Conservation (phyloP, 108 stramenopile genomes). For the Discostella stelligeroides region DNA sequence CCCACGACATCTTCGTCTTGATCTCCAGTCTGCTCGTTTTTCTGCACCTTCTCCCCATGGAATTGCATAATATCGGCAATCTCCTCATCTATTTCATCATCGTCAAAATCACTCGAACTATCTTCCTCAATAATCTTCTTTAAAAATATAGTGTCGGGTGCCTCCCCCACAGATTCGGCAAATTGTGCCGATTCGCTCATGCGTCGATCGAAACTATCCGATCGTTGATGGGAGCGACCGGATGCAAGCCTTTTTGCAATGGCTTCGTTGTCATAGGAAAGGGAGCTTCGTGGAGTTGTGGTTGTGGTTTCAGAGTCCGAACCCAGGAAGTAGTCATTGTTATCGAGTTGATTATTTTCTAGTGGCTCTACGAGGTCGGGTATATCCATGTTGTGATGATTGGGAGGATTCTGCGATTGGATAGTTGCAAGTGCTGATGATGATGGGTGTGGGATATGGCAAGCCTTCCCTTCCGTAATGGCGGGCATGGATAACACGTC, state of each 20-base stretch:
- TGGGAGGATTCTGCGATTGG: no score
- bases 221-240: constrained; percentile 19
- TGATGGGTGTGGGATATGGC: constrained; percentile 11
- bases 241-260: constrained; percentile 6
- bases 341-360: not conserved
- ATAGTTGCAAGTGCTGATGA: not conserved
- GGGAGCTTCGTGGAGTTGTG: not conserved
- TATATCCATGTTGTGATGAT: no score
- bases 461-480: constrained; percentile 21
- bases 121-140: constrained; percentile 67
- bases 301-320: not conserved
- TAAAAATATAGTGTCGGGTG: constrained; percentile 38
- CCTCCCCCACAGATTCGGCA: constrained; percentile 79
- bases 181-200: constrained; percentile 73
- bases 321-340: constrained; percentile 27
- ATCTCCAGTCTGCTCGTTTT: no score
- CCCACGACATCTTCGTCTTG: constrained; percentile 17
- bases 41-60: constrained; percentile 41
- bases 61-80: constrained; percentile 6
- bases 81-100: constrained; percentile 55
- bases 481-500: constrained; percentile 21
- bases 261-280: constrained; percentile 15
- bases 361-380: not conserved
- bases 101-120: constrained; percentile 48
- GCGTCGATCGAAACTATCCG: constrained; percentile 54